Evolutionary conservation across 2,329 filamentous ascomycete genomes (phyloP), one percentile per base, ranked within the genome.

Genomic region (Scorias spongiosa): DNA sequence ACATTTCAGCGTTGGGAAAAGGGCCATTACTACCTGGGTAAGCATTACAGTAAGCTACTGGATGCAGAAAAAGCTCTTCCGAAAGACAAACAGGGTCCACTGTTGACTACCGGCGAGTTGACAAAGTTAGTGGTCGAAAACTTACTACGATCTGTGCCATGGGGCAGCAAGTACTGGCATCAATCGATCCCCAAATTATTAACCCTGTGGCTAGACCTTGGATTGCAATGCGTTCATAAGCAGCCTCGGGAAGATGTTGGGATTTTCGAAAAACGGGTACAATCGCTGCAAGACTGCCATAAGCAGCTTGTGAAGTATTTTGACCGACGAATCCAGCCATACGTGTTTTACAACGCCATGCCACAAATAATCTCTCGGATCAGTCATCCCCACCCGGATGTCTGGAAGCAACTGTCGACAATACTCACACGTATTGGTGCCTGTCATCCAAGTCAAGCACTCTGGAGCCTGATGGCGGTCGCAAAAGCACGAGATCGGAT

Each of bases 361-460:
- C 84, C 91, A 5, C 91, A 98, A 63, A 82, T 98, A 48, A 84
- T 98, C 45, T 91, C 89, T n/a, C 80, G 91, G 29, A 95, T 99
- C 54, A 84, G 84, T 39, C 91, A 98, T 64, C 78, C 81, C 1
- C 84, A 94, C 59, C 63, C 63, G 3, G 75, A 78, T 1, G 86
- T 94, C 1, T 93, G 85, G 63, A 76, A 80, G 46, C 69, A 84
- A 9, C 67, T 99, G 6, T 76, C 80, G 43, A 72, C 74, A 29
- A 89, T 96, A 51, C 87, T 98, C 44, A 67, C 81, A 48, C 89
- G 84, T 58, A 85, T 95, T n/a, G 80, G 93, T 8, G 73, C 78
- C 37, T 71, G 78, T n/a, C 84, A 95, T 61, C 89, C 91, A 0
- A 85, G 84, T 48, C 91, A 98, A 62, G 81, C 88, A 1, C 64